These are phyloP conservation scores for Aspergillus flavus DNA, from an alignment of 2,329 filamentous ascomycete species.

Conservation along the genomic window DNA sequence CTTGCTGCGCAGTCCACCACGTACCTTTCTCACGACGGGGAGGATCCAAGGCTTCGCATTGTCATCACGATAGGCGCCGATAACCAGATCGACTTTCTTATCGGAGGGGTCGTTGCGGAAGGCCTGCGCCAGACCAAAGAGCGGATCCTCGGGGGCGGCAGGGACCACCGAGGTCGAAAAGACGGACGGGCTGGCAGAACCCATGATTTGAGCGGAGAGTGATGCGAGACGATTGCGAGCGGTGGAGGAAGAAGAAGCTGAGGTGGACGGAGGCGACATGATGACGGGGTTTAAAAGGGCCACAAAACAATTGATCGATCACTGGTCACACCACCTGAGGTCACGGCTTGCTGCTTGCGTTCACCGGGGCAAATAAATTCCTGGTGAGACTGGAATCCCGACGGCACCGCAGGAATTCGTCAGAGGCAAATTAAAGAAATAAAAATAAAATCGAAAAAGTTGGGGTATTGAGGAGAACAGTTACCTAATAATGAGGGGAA, in stretches of 20 bases:
- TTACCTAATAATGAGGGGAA: constrained; percentile 8
- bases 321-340: constrained; percentile 29
- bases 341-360: constrained; percentile 35
- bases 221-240: constrained; percentile 37
- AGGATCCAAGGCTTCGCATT: constrained; percentile 97
- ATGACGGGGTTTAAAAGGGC: constrained; percentile 20
- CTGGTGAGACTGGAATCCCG: constrained; percentile 8
- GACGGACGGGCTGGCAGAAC: constrained; percentile 62
- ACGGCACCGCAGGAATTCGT: constrained; percentile 1
- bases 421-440: background rate
- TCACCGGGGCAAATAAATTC: constrained; percentile 30
- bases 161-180: constrained; percentile 79
- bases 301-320: constrained; percentile 2
- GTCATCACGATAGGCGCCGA: constrained; percentile 94
- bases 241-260: constrained; percentile 15
- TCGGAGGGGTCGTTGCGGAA: constrained; percentile 75
- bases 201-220: constrained; percentile 63
- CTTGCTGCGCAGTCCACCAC: background rate
- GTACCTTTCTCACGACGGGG: constrained; percentile 92
- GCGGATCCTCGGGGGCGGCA: constrained; percentile 89
- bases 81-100: constrained; percentile 90
- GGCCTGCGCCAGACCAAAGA: constrained; percentile 90
- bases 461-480: background rate
- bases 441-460: background rate
- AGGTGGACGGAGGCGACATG: constrained; percentile 13